Conservation (phyloP, 257 asterid species). For the Prunella vulgaris region DNA sequence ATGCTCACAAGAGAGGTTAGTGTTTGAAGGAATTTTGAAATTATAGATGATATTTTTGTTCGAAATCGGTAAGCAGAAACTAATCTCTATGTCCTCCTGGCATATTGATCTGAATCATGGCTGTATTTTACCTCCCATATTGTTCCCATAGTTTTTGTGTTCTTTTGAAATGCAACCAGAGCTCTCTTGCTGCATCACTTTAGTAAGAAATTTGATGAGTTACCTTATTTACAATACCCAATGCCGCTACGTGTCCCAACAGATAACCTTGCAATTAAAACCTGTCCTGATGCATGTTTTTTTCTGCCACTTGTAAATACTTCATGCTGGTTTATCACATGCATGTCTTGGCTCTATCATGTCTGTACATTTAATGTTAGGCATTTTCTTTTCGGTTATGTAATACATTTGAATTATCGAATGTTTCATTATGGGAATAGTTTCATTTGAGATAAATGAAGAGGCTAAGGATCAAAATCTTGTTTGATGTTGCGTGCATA, state of each 20-base stretch:
- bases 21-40: conserved; percentile 1
- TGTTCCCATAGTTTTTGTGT: background rate
- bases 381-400: background rate
- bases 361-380: background rate
- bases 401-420: background rate
- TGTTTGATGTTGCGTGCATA: background rate
- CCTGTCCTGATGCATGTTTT: background rate
- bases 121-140: no score
- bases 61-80: background rate
- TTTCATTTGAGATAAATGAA: conserved; percentile 2
- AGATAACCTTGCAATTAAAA: background rate
- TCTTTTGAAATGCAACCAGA: background rate
- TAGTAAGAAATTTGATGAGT: background rate
- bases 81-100: background rate
- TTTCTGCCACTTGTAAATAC: background rate
- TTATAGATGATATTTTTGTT: background rate
- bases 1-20: conserved; percentile 88
- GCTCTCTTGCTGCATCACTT: background rate
- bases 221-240: background rate
- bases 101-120: background rate
- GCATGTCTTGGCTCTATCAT: conserved; percentile 4
- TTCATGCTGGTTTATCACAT: background rate
- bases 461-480: background rate
- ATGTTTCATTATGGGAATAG: background rate
- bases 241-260: background rate